A percentile compares a stretch with the other conserved stretches of the same genome.
Evolutionary conservation across 2,329 filamentous ascomycete species (phyloP).

Genomic region (Colletotrichum falcatum): DNA sequence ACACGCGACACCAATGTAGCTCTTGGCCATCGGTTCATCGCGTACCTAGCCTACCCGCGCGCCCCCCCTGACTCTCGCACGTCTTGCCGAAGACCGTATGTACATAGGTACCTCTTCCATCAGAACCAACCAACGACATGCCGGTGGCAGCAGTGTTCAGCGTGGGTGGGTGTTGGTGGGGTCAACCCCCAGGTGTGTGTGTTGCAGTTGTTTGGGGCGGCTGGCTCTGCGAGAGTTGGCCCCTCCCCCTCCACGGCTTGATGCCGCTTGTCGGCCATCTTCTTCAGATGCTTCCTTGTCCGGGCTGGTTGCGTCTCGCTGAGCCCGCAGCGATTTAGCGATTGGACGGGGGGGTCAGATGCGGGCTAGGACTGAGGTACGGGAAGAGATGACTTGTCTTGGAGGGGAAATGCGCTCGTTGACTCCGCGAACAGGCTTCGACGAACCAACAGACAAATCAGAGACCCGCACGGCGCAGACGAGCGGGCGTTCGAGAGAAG

Average conservation of each 20-base stretch:
- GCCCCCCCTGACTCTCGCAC: slow-evolving; percentile 6
- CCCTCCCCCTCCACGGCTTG: slow-evolving; percentile 2
- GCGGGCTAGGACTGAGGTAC: slow-evolving; percentile 1
- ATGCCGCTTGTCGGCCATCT: neutral
- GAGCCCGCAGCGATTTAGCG: neutral
- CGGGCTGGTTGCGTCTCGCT: neutral
- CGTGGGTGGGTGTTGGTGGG: slow-evolving; percentile 36
- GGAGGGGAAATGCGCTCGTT: slow-evolving; percentile 28
- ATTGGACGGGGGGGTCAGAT: neutral
- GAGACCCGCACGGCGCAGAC: slow-evolving; percentile 38
- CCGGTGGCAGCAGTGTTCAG: slow-evolving; percentile 14
- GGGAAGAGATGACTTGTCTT: slow-evolving; percentile 19
- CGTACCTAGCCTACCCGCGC: slow-evolving; percentile 5
- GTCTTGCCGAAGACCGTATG: slow-evolving; percentile 2
- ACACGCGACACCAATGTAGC: slow-evolving; percentile 37
- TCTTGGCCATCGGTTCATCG: slow-evolving; percentile 5
- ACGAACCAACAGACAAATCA: slow-evolving; percentile 40
- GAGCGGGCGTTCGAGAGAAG: slow-evolving; percentile 41
- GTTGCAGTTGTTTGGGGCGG: slow-evolving; percentile 17
- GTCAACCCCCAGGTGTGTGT: slow-evolving; percentile 12
- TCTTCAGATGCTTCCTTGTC: slow-evolving; percentile 4
- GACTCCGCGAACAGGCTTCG: slow-evolving; percentile 34
- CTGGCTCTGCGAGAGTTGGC: neutral
- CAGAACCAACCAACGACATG: slow-evolving; percentile 33
- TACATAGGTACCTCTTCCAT: slow-evolving; percentile 24